Conservation (phyloP, 129 eudicot genomes). For the Saposhnikovia divaricata region DNA sequence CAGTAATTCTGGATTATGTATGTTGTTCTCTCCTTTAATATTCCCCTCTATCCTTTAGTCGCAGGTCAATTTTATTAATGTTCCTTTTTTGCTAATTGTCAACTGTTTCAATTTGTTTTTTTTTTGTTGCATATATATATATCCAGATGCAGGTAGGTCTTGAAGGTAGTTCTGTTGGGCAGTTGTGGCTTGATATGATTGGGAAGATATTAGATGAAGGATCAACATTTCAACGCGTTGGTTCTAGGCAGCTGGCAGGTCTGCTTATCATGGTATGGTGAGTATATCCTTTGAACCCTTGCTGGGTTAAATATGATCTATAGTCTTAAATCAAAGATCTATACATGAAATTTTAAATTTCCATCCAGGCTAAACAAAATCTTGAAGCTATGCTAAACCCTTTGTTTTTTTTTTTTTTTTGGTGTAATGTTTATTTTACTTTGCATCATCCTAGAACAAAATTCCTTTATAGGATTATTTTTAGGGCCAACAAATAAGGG, state of each 20-base stretch:
- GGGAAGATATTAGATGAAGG: conserved; percentile 84
- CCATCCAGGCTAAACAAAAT: background rate
- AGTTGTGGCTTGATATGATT: conserved; percentile 93
- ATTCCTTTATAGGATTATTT: background rate
- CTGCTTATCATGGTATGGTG: conserved; percentile 88
- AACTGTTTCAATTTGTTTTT: background rate
- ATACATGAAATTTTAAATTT: background rate
- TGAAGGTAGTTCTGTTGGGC: conserved; percentile 91
- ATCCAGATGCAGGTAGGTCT: conserved; percentile 74
- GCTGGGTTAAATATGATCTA: conserved; percentile 4
- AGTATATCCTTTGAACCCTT: conserved; percentile 21
- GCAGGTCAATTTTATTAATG: background rate
- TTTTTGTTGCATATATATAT: background rate
- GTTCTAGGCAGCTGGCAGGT: conserved; percentile 97
- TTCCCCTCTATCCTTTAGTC: background rate
- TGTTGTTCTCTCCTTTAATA: background rate
- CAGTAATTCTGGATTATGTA: background rate
- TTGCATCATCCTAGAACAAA: background rate
- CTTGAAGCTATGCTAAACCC: background rate
- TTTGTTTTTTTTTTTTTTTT: background rate
- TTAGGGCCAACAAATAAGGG: background rate
- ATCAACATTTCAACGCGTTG: conserved; percentile 75
- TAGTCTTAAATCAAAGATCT: background rate
- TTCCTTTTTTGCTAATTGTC: background rate
- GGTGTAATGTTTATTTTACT: background rate